Conservation (phyloP, 2,329 filamentous ascomycete genomes). For the Alternaria sp. region DNA sequence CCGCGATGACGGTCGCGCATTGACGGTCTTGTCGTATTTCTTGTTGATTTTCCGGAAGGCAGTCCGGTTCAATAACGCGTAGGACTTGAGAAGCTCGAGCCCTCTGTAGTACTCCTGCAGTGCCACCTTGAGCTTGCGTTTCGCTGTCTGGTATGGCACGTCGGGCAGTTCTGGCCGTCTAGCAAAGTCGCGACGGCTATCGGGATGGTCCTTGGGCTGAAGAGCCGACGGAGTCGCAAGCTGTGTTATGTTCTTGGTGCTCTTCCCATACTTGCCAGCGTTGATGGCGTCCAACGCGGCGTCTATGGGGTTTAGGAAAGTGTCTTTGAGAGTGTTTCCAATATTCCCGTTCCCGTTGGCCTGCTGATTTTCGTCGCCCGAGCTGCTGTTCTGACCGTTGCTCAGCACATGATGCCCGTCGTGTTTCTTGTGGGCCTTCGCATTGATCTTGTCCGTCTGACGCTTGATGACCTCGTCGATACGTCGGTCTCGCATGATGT, state of each 20-base stretch:
- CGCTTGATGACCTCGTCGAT: constrained; percentile 70
- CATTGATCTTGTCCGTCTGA: constrained; percentile 46
- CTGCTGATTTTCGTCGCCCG: constrained; percentile 28
- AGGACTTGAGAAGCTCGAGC: constrained; percentile 89
- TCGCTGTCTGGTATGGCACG: constrained; percentile 85
- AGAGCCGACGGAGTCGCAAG: constrained; percentile 51
- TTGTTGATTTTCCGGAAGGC: constrained; percentile 98
- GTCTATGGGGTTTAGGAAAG: constrained; percentile 48
- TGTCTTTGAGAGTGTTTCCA: constrained; percentile 18
- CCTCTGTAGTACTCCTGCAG: constrained; percentile 92
- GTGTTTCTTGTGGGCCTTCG: constrained; percentile 31
- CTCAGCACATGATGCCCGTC: constrained; percentile 14
- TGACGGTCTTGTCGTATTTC: constrained; percentile 93
- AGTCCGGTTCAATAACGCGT: constrained; percentile 85
- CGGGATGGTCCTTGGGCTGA: constrained; percentile 36
- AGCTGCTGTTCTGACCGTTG: constrained; percentile 27
- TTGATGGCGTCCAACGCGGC: constrained; percentile 51
- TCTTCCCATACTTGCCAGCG: constrained; percentile 61
- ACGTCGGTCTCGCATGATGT: constrained; percentile 88
- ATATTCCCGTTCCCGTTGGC: constrained; percentile 12
- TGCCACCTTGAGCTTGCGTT: constrained; percentile 88
- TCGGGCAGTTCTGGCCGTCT: constrained; percentile 52
- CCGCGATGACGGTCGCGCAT: constrained; percentile 75
- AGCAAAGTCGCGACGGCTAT: constrained; percentile 52
- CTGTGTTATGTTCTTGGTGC: constrained; percentile 54